Base-by-base conservation (phyloP, 192 early-diverging fungal species). In the Coemansia sp. region DNA sequence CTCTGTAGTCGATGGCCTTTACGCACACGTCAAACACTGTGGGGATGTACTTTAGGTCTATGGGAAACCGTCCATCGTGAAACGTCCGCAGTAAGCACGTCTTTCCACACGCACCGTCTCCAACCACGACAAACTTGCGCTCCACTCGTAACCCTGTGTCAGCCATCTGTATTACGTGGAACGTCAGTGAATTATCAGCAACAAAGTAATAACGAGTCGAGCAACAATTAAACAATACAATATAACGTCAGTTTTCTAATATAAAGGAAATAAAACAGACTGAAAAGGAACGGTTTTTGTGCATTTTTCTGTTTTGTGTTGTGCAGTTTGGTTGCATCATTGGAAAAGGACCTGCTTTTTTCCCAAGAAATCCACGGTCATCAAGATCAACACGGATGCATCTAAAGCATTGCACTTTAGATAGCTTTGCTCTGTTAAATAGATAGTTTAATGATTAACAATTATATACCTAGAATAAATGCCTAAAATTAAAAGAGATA, bases 21-120 rank as follows among this genome's bases (percentile, higher is more conserved):
- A 97, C 91, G 64, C 89, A 92, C 81, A 90, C 96, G 58, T 98
- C 95, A 81, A 96, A 97, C 37, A 96, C 90, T 4, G 95, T 98
- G 7, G 95, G 95, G 15, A 91, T 85, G 74, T 93, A 92, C 17
- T 57, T 36, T 54, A 62, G 82, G 93, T 91, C 79, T 90, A 84
- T 38, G 91, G 93, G 83, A 96, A 96, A 48, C 82, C 69, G 49
- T 87, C 90, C 74, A 90, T 15, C 89, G 56, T 85, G 86, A 55
- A 93, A 96, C 65, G 90, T 88, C 62, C 88, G 86, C 62, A 94
- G 75, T 62, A 94, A 81, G 72, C 92, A 97, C 10, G 93, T 95
- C 77, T 97, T 97, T 66, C 93, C 94, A 70, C 89, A 90, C 53
- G 91, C 91, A 74, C 94, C 94, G 71, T 97, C 94, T 40, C 94